Evolutionary conservation across 306 rosid genomes (phyloP).

Genomic region (Cicer chorassanicum): DNA sequence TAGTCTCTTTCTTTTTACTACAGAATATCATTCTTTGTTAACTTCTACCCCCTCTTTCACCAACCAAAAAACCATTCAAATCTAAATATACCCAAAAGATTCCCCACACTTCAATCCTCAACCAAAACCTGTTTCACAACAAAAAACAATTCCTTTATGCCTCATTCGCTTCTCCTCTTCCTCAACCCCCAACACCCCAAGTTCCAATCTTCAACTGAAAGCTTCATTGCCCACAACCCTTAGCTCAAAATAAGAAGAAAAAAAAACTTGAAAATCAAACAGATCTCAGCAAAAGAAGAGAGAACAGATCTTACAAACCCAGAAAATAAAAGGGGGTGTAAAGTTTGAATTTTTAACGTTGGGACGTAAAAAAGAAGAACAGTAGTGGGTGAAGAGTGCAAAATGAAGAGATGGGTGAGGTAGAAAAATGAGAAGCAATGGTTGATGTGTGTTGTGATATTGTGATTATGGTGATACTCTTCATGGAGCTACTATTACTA

Average conservation of each 20-base stretch:
- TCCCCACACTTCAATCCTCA: constrained; percentile 56
- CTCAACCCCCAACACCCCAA: constrained; percentile 51
- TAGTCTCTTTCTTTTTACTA: constrained; percentile 42
- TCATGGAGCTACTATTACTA: constrained; percentile 37
- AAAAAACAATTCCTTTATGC: constrained; percentile 63
- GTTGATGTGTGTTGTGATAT: constrained; percentile 29
- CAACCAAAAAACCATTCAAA: constrained; percentile 51
- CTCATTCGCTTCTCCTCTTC: constrained; percentile 63
- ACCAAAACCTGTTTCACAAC: constrained; percentile 76
- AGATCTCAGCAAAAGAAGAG: constrained; percentile 66
- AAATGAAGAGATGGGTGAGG: neutral
- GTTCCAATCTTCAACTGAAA: constrained; percentile 45
- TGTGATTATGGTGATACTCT: constrained; percentile 46
- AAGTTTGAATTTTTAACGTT: neutral
- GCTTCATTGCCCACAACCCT: constrained; percentile 52
- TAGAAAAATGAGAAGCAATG: constrained; percentile 54
- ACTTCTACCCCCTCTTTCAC: constrained; percentile 22
- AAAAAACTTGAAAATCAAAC: constrained; percentile 37
- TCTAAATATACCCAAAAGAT: constrained; percentile 31
- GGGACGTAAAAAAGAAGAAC: neutral
- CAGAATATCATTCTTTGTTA: constrained; percentile 53
- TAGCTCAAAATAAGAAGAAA: constrained; percentile 22
- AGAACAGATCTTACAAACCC: constrained; percentile 62
- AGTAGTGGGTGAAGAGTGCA: neutral
- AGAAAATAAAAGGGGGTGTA: constrained; percentile 10